phyloP scores from a whole-genome alignment of 192 early-diverging fungal species.

The Umbelopsis vinacea region DNA sequence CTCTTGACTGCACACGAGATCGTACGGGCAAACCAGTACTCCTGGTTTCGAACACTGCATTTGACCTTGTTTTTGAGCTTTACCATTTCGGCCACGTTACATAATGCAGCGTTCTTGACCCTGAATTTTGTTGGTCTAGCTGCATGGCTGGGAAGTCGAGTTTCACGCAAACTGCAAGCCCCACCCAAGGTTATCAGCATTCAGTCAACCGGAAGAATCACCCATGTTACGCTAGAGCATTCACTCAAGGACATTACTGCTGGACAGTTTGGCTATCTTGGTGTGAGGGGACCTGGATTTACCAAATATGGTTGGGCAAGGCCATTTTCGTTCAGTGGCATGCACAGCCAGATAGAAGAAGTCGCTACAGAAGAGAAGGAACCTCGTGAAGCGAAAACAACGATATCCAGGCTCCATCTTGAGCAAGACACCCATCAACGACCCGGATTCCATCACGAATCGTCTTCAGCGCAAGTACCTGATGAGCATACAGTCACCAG shows the following conservation, averaged over 20 bases:
- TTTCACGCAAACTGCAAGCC: neutral
- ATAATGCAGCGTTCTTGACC: neutral
- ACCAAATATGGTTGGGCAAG: neutral
- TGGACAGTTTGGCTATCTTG: conserved; percentile 18
- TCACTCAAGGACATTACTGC: conserved; percentile 7
- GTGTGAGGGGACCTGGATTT: conserved; percentile 2
- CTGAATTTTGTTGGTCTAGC: neutral
- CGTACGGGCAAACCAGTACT: neutral
- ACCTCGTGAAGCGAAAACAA: neutral
- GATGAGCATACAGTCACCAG: neutral
- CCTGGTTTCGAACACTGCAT: conserved; percentile 3
- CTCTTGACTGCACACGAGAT: neutral
- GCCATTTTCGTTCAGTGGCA: conserved; percentile 10
- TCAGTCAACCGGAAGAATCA: neutral
- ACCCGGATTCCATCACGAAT: conserved; percentile 12
- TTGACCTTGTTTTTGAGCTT: neutral
- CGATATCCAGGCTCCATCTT: neutral
- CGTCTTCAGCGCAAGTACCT: conserved; percentile 2
- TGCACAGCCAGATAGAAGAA: neutral
- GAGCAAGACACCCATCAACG: neutral
- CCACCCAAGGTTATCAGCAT: neutral
- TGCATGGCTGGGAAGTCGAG: neutral
- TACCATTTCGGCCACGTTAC: neutral
- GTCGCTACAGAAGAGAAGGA: neutral
- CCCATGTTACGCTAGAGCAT: neutral